A percentile compares a stretch with the other conserved stretches of the same genome.
These are phyloP conservation scores for Diutina mesorugosa DNA, from an alignment of 1,139 yeast genomes.

Conservation along the genomic window DNA sequence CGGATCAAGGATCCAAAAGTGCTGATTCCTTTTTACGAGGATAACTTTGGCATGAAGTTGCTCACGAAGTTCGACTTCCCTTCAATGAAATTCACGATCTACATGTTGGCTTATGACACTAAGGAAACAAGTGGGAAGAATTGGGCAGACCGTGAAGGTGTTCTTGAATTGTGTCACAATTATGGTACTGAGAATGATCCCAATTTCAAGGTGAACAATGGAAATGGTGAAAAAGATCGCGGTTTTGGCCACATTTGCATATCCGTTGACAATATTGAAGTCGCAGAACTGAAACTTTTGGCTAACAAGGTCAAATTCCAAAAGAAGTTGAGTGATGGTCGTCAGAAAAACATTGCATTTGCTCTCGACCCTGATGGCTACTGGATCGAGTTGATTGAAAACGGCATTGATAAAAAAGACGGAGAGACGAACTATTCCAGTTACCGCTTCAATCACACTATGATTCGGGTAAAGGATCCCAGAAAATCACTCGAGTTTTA, in stretches of 20 bases:
- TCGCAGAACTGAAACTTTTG: constrained; percentile 43
- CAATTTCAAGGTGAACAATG: constrained; percentile 52
- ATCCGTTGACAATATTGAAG: constrained; percentile 68
- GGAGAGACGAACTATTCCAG: constrained; percentile 23
- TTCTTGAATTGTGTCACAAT: constrained; percentile 75
- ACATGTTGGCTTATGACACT: constrained; percentile 54
- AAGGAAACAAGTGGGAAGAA: constrained; percentile 25
- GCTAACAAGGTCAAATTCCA: constrained; percentile 59
- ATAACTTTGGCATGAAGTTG: constrained; percentile 63
- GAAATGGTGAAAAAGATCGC: constrained; percentile 70
- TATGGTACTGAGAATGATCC: constrained; percentile 61
- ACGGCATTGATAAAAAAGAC: constrained; percentile 30
- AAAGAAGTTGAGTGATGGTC: constrained; percentile 77
- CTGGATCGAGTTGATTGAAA: constrained; percentile 85
- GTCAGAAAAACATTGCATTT: constrained; percentile 88
- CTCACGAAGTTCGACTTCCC: constrained; percentile 41
- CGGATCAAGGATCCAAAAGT: constrained; percentile 74
- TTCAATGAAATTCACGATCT: constrained; percentile 42
- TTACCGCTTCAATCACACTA: constrained; percentile 74
- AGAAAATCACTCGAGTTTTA: constrained; percentile 64
- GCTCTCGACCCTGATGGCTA: constrained; percentile 92
- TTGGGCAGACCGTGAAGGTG: constrained; percentile 59
- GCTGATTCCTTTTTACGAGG: constrained; percentile 60
- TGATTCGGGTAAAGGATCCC: constrained; percentile 89
- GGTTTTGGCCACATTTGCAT: constrained; percentile 94